These are phyloP conservation scores for Mariannaea elegans DNA, from an alignment of 2,329 filamentous ascomycete genomes.

Conservation along the genomic window DNA sequence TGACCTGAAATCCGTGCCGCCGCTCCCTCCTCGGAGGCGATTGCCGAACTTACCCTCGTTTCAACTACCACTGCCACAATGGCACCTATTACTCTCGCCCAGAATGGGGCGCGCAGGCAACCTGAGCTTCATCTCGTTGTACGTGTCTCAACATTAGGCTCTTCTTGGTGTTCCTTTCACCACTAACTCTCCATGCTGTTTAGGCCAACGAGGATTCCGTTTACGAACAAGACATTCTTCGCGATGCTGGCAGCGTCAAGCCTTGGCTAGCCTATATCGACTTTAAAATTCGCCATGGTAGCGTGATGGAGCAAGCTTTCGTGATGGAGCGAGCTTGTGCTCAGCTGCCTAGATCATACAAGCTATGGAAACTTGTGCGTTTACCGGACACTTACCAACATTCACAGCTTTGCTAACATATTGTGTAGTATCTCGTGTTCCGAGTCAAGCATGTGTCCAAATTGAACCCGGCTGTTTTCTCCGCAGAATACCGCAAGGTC, in stretches of 20 bases:
- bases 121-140: slow-evolving; percentile 61
- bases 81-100: slow-evolving; percentile 35
- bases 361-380: slow-evolving; percentile 92
- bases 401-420: not conserved
- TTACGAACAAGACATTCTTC: slow-evolving; percentile 95
- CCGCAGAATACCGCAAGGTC: slow-evolving; percentile 87
- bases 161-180: not conserved
- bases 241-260: slow-evolving; percentile 85
- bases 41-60: slow-evolving; percentile 6
- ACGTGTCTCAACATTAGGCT: slow-evolving; percentile 34
- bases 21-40: slow-evolving; percentile 20
- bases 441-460: slow-evolving; percentile 82
- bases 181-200: slow-evolving; percentile 40
- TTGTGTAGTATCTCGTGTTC: slow-evolving; percentile 79
- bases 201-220: slow-evolving; percentile 88
- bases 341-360: slow-evolving; percentile 93
- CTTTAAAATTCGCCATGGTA: slow-evolving; percentile 89
- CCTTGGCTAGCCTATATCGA: slow-evolving; percentile 96
- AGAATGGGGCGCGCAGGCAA: slow-evolving; percentile 51
- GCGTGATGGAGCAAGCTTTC: slow-evolving; percentile 82
- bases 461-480: slow-evolving; percentile 83
- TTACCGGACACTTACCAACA: not conserved
- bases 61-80: slow-evolving; percentile 20
- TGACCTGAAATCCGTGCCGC: slow-evolving; percentile 24
- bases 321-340: slow-evolving; percentile 90